Percentiles rank a stretch among this genome's conserved stretches.
Evolutionary conservation across 2,329 filamentous ascomycete genomes (phyloP).

Genomic region (Botrytis cinerea): DNA sequence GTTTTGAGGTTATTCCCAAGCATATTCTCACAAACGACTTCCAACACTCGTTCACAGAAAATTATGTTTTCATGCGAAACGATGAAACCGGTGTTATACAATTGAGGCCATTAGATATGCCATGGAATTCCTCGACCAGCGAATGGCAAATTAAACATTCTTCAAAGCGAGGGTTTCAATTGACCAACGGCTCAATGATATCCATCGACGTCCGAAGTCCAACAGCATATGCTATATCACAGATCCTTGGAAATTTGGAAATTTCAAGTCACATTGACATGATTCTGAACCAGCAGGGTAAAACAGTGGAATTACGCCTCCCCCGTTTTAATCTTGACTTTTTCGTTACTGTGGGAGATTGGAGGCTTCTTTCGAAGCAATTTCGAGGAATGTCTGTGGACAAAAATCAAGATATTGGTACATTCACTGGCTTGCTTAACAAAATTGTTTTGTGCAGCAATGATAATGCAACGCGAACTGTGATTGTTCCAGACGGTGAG

Average conservation of each 20-base stretch:
- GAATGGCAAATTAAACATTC: conserved; percentile 37
- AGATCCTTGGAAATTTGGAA: conserved; percentile 46
- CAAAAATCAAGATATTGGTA: conserved; percentile 48
- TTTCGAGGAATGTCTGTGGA: conserved; percentile 54
- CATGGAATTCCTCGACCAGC: conserved; percentile 38
- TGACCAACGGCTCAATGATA: conserved; percentile 31
- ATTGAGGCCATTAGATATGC: conserved; percentile 30
- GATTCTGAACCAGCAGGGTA: conserved; percentile 29
- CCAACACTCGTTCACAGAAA: conserved; percentile 22
- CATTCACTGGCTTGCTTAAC: conserved; percentile 51
- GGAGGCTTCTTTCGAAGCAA: conserved; percentile 49
- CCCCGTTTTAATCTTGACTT: conserved; percentile 54
- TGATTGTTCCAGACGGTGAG: conserved; percentile 17
- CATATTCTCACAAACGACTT: conserved; percentile 26
- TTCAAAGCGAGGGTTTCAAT: background rate
- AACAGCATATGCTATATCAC: conserved; percentile 42
- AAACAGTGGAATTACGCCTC: conserved; percentile 46
- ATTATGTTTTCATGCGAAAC: conserved; percentile 30
- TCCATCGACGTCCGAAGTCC: conserved; percentile 44
- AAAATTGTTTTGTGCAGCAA: conserved; percentile 50
- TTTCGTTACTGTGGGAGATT: conserved; percentile 37
- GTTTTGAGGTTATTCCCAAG: conserved; percentile 30
- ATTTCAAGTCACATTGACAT: conserved; percentile 43
- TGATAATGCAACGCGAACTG: conserved; percentile 46
- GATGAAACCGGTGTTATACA: conserved; percentile 25